phyloP scores from a whole-genome alignment of 2,329 filamentous ascomycete species.

The Fonsecaea pedrosoi region DNA sequence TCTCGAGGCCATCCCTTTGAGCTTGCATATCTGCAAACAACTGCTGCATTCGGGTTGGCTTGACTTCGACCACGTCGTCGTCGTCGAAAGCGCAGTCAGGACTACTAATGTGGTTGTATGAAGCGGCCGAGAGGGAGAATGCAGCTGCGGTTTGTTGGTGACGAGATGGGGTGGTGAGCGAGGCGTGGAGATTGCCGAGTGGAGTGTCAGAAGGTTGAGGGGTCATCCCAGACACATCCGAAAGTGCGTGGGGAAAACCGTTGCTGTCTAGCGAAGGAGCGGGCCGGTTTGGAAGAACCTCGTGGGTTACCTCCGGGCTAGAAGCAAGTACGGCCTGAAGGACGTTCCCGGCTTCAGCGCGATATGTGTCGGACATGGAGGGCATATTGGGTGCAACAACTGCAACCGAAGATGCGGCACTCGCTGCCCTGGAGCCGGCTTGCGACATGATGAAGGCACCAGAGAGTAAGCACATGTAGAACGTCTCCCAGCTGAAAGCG shows the following conservation, averaged over 20 bases:
- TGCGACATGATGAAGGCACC: constrained; percentile 96
- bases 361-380: constrained; percentile 55
- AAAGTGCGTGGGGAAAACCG: constrained; percentile 22
- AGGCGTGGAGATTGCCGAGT: constrained; percentile 71
- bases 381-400: constrained; percentile 72
- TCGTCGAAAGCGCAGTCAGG: constrained; percentile 71
- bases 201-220: constrained; percentile 45
- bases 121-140: constrained; percentile 82
- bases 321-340: constrained; percentile 55
- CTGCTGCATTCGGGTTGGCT: constrained; percentile 58
- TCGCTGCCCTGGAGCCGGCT: constrained; percentile 61
- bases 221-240: constrained; percentile 50
- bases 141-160: constrained; percentile 87
- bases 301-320: constrained; percentile 54
- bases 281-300: constrained; percentile 39
- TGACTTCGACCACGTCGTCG: constrained; percentile 41
- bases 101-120: constrained; percentile 84
- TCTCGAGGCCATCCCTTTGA: constrained; percentile 64
- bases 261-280: constrained; percentile 39
- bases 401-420: constrained; percentile 79
- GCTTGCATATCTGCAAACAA: constrained; percentile 79
- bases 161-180: constrained; percentile 75
- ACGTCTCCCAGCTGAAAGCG: constrained; percentile 70
- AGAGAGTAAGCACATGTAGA: constrained; percentile 93
- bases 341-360: constrained; percentile 56